Evolutionary conservation across 805 yeast species (phyloP).

Genomic region (Myxozyma monticola): DNA sequence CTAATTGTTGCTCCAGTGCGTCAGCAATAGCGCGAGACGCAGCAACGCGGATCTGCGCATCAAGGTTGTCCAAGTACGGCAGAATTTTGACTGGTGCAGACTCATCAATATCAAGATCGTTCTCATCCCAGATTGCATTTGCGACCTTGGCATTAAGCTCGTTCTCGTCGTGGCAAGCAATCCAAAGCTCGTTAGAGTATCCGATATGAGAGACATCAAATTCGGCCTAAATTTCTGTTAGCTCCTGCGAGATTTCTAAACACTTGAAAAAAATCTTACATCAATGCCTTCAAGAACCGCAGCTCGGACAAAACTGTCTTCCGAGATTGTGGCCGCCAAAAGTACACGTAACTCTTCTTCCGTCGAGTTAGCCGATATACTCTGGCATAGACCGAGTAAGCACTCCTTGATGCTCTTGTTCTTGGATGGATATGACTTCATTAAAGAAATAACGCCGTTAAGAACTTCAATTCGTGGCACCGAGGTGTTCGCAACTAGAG

Average conservation of each 20-base stretch:
- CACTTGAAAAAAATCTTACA: slow-evolving; percentile 6
- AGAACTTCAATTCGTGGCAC: slow-evolving; percentile 72
- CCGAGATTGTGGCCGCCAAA: slow-evolving; percentile 56
- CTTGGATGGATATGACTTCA: slow-evolving; percentile 67
- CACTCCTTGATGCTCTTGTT: slow-evolving; percentile 84
- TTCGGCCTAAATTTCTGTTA: slow-evolving; percentile 50
- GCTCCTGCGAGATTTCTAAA: not conserved
- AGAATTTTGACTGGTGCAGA: slow-evolving; percentile 47
- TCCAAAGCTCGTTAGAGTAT: slow-evolving; percentile 71
- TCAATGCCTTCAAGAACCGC: slow-evolving; percentile 65
- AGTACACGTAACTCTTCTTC: slow-evolving; percentile 59
- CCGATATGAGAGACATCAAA: slow-evolving; percentile 48
- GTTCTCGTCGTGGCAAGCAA: slow-evolving; percentile 74
- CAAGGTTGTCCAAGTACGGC: slow-evolving; percentile 51
- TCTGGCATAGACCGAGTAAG: slow-evolving; percentile 72
- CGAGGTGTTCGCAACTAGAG: slow-evolving; percentile 52
- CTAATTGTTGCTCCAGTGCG: slow-evolving; percentile 46
- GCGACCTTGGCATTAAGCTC: slow-evolving; percentile 64
- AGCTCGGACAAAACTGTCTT: slow-evolving; percentile 70
- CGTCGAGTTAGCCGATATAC: slow-evolving; percentile 63
- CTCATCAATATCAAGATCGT: slow-evolving; percentile 50
- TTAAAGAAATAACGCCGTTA: slow-evolving; percentile 59
- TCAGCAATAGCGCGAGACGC: slow-evolving; percentile 68
- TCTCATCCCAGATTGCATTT: slow-evolving; percentile 81
- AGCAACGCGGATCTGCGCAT: slow-evolving; percentile 70